Percentiles rank a stretch among this genome's conserved stretches.
Evolutionary conservation across 2,329 filamentous ascomycete species (phyloP).

Genomic region (Fusarium praegraminearum): DNA sequence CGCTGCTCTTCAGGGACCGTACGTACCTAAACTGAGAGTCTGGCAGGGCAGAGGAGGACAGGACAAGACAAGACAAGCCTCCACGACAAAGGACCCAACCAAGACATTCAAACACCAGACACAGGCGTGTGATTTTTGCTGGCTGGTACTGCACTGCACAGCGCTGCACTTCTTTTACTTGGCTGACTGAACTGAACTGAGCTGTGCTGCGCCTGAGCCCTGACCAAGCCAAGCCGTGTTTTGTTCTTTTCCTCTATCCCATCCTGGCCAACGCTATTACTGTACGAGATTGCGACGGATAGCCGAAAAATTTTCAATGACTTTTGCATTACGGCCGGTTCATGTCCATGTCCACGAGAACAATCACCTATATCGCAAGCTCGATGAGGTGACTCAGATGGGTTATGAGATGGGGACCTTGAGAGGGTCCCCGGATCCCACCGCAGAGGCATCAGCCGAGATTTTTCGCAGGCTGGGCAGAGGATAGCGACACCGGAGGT

Average conservation of each 20-base stretch:
- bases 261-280: conserved; percentile 24
- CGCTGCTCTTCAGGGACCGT: conserved; percentile 11
- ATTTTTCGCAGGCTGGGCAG: conserved; percentile 45
- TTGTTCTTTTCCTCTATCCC: conserved; percentile 18
- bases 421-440: conserved; percentile 46
- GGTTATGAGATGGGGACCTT: conserved; percentile 28
- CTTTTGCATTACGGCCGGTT: conserved; percentile 35
- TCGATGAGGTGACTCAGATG: conserved; percentile 48
- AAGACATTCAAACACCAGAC: conserved; percentile 45
- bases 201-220: conserved; percentile 13
- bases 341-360: conserved; percentile 29
- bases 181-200: conserved; percentile 24
- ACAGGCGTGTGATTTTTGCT: conserved; percentile 46
- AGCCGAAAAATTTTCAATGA: conserved; percentile 36
- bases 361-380: conserved; percentile 35
- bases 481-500: conserved; percentile 49
- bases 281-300: conserved; percentile 34
- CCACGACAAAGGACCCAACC: conserved; percentile 24
- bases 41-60: conserved; percentile 14
- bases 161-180: conserved; percentile 7
- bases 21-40: neutral
- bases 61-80: conserved; percentile 25
- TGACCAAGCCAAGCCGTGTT: conserved; percentile 12
- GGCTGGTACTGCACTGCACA: conserved; percentile 12
- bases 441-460: conserved; percentile 49